Evolutionary conservation across 2,329 filamentous ascomycete species (phyloP).

Genomic region (Colletotrichum abscissum): DNA sequence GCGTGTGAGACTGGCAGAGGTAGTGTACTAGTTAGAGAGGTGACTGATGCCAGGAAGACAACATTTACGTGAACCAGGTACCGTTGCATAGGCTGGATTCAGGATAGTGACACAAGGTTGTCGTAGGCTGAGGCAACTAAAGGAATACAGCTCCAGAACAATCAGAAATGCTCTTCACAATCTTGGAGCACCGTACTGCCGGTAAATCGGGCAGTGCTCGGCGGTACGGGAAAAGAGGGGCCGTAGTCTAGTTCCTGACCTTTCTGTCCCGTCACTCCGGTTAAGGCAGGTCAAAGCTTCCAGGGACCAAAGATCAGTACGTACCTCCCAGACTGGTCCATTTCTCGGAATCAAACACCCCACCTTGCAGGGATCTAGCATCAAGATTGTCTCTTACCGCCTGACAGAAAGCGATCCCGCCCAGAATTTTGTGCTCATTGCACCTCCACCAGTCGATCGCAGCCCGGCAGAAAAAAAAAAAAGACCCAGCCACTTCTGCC

Average conservation of each 20-base stretch:
- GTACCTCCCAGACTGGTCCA: neutral
- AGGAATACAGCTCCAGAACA: neutral
- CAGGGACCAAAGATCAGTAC: neutral
- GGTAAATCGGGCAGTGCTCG: neutral
- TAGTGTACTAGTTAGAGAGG: neutral
- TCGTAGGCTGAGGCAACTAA: neutral
- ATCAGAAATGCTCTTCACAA: neutral
- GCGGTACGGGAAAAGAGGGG: slow-evolving; percentile 9
- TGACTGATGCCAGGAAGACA: neutral
- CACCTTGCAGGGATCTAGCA: slow-evolving; percentile 3
- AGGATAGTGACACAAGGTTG: neutral
- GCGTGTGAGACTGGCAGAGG: neutral
- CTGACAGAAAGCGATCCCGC: slow-evolving; percentile 43
- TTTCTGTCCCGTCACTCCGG: slow-evolving; percentile 9
- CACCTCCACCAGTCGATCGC: slow-evolving; percentile 28
- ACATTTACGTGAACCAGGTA: neutral
- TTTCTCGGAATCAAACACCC: neutral
- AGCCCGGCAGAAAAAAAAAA: neutral
- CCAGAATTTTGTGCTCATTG: slow-evolving; percentile 26
- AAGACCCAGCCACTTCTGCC: neutral
- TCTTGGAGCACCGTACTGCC: neutral
- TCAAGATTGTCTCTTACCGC: slow-evolving; percentile 38
- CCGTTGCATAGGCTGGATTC: neutral
- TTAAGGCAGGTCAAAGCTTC: slow-evolving; percentile 24
- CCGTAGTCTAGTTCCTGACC: slow-evolving; percentile 15